Percentiles rank a stretch among this genome's conserved stretches.
Conservation (phyloP, 495 filamentous ascomycete genomes). For the Aspergillus sparsus region DNA sequence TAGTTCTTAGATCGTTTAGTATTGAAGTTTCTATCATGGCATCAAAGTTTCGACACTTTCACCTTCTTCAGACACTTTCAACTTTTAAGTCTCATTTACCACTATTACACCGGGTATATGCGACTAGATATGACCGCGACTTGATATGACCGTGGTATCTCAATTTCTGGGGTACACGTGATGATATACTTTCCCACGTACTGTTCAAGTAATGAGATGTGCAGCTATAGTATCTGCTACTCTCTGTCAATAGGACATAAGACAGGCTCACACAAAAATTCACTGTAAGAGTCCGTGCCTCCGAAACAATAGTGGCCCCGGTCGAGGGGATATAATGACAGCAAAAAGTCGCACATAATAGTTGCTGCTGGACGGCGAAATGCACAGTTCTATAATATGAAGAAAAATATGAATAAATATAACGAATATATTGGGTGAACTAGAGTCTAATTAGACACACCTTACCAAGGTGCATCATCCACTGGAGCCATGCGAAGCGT, state of each 20-base stretch:
- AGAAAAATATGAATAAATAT: background rate
- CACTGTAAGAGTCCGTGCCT: background rate
- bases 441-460: background rate
- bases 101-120: background rate
- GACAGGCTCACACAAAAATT: background rate
- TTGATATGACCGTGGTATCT: background rate
- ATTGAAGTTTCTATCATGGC: background rate
- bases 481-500: slow-evolving; percentile 6
- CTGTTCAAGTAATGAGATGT: background rate
- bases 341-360: background rate
- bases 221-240: background rate
- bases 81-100: background rate
- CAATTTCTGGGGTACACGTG: background rate
- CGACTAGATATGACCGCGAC: background rate
- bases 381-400: background rate
- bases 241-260: background rate
- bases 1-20: background rate
- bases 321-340: background rate
- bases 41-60: too few species aligned
- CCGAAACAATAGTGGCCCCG: background rate
- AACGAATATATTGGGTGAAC: background rate
- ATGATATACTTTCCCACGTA: background rate
- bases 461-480: slow-evolving; percentile 17
- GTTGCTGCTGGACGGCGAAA: background rate
- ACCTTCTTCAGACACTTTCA: background rate